phyloP scores from a whole-genome alignment of 805 yeast species.

The Candida argentea region DNA sequence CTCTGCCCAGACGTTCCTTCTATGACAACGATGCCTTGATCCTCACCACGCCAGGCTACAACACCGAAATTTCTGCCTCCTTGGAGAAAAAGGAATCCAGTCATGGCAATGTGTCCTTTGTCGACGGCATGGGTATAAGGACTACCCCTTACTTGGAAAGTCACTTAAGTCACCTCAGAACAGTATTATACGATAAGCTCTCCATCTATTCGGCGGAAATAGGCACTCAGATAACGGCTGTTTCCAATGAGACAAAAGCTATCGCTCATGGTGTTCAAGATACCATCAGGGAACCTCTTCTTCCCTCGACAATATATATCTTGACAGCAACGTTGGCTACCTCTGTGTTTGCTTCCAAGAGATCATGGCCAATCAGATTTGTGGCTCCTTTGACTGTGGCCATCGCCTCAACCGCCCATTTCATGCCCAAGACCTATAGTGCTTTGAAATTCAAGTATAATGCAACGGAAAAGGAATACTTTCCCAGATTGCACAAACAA shows the following conservation, averaged over 20 bases:
- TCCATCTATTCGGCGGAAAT: conserved; percentile 33
- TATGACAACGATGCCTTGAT: conserved; percentile 43
- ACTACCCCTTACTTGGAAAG: conserved; percentile 38
- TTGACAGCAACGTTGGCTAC: conserved; percentile 48
- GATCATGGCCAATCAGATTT: conserved; percentile 40
- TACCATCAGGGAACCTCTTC: conserved; percentile 39
- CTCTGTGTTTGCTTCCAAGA: conserved; percentile 40
- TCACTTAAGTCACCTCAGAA: conserved; percentile 30
- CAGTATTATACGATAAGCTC: conserved; percentile 26
- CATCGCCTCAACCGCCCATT: conserved; percentile 29
- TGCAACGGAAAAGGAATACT: conserved; percentile 16
- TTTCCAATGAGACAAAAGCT: conserved; percentile 30
- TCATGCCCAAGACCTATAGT: conserved; percentile 41
- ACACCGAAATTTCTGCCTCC: conserved; percentile 24
- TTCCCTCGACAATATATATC: conserved; percentile 46
- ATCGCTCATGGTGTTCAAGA: conserved; percentile 20
- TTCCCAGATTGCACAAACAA: conserved; percentile 23
- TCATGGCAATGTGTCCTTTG: conserved; percentile 29
- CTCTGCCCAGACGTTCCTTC: no score
- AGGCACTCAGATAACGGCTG: conserved; percentile 35
- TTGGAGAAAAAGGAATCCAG: conserved; percentile 28
- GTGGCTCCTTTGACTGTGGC: conserved; percentile 43
- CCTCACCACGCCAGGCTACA: conserved; percentile 40
- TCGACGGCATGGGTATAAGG: conserved; percentile 47
- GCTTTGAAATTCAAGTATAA: conserved; percentile 10